Base-by-base conservation (phyloP, 768 basidiomycete species). In the Leucocoprinus leucothites region DNA sequence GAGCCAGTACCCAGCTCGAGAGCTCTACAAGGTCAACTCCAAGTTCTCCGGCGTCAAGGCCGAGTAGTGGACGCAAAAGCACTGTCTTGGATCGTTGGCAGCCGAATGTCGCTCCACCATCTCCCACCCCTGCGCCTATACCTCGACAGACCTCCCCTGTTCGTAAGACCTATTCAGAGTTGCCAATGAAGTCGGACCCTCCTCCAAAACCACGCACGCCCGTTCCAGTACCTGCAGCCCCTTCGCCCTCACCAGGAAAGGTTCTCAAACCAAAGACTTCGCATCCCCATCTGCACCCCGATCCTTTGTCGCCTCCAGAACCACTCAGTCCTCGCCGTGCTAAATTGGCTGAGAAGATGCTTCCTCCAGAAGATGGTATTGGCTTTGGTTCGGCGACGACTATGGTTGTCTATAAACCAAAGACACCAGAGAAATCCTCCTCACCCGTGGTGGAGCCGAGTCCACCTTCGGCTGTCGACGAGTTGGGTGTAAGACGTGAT, bases 11-110 rank as follows among this genome's bases (percentile, higher is more conserved):
- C 16, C 74, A 80, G 58, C 67, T 85, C 3, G 78, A 82, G 57
- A 71, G 68, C 16, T 69, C 76, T 45, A 66, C 78, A 0, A 41
- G 69, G 13, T 63, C 69, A 56, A 69, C 69, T 47, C 66, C 70
- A 9, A 59, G 57, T 48, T 62, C 66, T 21, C 58, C 69, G n/a
- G 70, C 69, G 56, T 55, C 66, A 56, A 71, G 64, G 46, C 65
- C 69, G 36, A 42, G 51, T 14, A 62, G 65, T 54, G 75, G 64
- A 44, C 71, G 67, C 62, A 81, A 76, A 66, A 71, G 65, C 57
- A 77, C 82, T 11, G 87, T 91, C 5, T 75, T 91, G 40, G 86
- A 90, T 66, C 80, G 89, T 24, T 91, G 89, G 89, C 85, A 73
- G 44, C 74, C 77, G 3, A 63, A 67, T 50, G 63, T 69, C 25